Evolutionary conservation across 1,284 basidiomycete genomes (phyloP).

Genomic region (Lentinus polychrous): DNA sequence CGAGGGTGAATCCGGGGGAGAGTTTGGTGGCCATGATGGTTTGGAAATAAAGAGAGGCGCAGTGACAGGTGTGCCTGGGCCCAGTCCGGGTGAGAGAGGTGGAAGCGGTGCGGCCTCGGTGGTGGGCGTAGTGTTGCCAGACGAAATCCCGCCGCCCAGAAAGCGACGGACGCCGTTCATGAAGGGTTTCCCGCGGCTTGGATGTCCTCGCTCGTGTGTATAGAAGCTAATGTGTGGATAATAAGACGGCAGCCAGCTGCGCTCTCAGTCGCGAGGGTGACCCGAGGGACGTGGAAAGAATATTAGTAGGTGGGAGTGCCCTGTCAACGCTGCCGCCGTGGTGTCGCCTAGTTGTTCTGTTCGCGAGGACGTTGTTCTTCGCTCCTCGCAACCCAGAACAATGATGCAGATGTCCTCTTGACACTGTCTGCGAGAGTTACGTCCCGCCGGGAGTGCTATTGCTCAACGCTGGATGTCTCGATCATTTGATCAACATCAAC

Average conservation of each 20-base stretch:
- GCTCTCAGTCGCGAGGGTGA: no score
- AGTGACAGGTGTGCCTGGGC: constrained; percentile 9
- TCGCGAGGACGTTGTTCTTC: no score
- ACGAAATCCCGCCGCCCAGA: constrained; percentile 35
- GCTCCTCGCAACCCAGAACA: no score
- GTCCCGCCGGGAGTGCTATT: no score
- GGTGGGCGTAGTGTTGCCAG: constrained; percentile 17
- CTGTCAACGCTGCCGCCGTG: no score
- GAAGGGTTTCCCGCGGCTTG: neutral
- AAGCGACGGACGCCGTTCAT: constrained; percentile 74
- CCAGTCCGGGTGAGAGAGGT: constrained; percentile 19
- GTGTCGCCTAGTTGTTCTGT: no score
- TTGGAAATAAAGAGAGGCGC: constrained; percentile 24
- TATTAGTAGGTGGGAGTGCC: no score
- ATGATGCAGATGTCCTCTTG: no score
- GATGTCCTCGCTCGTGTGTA: neutral
- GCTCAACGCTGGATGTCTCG: no score
- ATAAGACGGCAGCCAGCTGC: neutral
- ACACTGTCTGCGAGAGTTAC: no score
- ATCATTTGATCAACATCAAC: no score
- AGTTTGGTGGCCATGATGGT: constrained; percentile 41
- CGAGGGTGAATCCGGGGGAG: constrained; percentile 16
- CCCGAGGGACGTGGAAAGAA: no score
- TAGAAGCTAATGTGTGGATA: neutral
- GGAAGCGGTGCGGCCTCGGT: constrained; percentile 15